Evolutionary conservation across 352 stramenopile species (phyloP).

Genomic region (Globisporangium lucens): DNA sequence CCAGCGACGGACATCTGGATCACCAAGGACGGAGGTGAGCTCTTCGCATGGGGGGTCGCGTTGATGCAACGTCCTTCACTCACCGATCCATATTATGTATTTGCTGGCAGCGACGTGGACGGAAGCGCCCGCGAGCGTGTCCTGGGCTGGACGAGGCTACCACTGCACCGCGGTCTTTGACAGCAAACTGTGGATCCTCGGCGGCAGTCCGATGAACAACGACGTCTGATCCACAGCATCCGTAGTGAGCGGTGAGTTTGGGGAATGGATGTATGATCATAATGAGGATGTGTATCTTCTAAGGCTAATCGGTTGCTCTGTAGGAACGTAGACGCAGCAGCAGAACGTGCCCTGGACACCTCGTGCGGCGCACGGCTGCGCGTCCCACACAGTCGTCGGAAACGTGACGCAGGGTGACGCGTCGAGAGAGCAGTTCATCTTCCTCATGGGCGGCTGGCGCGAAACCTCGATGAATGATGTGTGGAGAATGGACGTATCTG

Average conservation of each 20-base stretch:
- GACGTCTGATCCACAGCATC: constrained; percentile 74
- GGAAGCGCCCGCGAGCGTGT: constrained; percentile 25
- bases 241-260: constrained; percentile 32
- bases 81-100: background rate
- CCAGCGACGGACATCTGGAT: constrained; percentile 76
- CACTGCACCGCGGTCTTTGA: constrained; percentile 71
- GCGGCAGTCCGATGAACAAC: constrained; percentile 76
- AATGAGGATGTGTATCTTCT: background rate
- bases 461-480: constrained; percentile 66
- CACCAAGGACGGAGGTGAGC: constrained; percentile 55
- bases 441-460: constrained; percentile 67
- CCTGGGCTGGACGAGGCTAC: constrained; percentile 65
- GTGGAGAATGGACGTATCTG: constrained; percentile 54
- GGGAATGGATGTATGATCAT: too few species aligned
- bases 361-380: constrained; percentile 56
- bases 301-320: background rate
- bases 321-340: constrained; percentile 41
- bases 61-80: background rate
- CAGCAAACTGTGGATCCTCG: constrained; percentile 61
- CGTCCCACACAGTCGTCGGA: constrained; percentile 43
- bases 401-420: constrained; percentile 55
- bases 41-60: background rate
- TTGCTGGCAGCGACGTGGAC: constrained; percentile 37
- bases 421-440: constrained; percentile 47
- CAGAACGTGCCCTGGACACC: constrained; percentile 44